Percentiles rank a stretch among this genome's conserved stretches.
These are phyloP conservation scores for Solanum habrochaites DNA, from an alignment of 257 asterid species.

Conservation along the genomic window DNA sequence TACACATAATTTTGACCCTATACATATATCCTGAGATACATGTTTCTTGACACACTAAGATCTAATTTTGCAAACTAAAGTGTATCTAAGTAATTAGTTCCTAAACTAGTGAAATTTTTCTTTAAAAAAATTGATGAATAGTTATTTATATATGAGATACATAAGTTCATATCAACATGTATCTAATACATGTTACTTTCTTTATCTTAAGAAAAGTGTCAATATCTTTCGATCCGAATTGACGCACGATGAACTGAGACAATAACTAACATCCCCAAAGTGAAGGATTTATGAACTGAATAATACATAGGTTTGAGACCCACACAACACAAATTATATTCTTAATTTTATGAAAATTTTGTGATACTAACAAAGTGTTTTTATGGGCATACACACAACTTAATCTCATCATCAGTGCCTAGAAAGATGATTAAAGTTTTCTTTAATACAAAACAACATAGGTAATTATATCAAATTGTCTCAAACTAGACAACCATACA, in stretches of 20 bases:
- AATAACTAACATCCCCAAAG: not conserved
- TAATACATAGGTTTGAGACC: not conserved
- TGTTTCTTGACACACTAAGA: too few species aligned
- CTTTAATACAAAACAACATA: too few species aligned
- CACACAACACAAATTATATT: not conserved
- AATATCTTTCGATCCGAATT: not conserved
- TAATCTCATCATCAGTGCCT: not conserved
- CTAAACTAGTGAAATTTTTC: too few species aligned
- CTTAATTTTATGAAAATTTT: not conserved
- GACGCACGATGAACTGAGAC: not conserved
- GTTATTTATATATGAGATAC: not conserved
- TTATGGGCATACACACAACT: not conserved
- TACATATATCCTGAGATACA: too few species aligned
- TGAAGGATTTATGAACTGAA: too few species aligned
- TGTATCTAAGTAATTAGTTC: too few species aligned
- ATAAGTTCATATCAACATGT: too few species aligned
- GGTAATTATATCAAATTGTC: not conserved
- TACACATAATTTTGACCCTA: too few species aligned
- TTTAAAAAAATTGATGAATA: not conserved
- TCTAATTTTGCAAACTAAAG: too few species aligned
- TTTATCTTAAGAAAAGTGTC: too few species aligned
- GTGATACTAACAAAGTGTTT: not conserved
- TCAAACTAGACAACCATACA: not conserved
- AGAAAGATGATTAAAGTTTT: not conserved
- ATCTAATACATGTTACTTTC: too few species aligned